phyloP scores from a whole-genome alignment of 2,329 filamentous ascomycete genomes.

The Fusarium verrucosum region DNA sequence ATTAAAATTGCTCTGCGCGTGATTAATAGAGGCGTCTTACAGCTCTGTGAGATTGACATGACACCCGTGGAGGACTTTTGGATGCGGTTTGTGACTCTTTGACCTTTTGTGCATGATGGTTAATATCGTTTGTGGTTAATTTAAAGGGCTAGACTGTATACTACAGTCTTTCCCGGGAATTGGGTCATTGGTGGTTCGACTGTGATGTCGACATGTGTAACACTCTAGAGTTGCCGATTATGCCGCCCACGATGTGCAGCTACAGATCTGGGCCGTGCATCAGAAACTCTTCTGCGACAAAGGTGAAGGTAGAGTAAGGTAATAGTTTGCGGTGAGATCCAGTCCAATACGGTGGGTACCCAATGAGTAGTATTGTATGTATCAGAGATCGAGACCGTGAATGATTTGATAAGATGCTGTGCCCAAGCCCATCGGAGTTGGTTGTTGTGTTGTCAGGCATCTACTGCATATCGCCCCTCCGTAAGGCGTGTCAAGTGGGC shows the following conservation, averaged over 20 bases:
- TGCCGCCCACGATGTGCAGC: not conserved
- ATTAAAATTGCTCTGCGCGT: slow-evolving; percentile 6
- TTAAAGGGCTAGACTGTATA: slow-evolving; percentile 6
- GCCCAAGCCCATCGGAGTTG: slow-evolving; percentile 4
- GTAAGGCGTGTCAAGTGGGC: not conserved
- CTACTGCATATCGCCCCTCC: slow-evolving; percentile 13
- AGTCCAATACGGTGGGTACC: slow-evolving; percentile 17
- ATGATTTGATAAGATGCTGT: slow-evolving; percentile 15
- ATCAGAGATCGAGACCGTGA: slow-evolving; percentile 20
- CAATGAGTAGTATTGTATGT: too few species aligned
- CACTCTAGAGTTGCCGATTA: not conserved
- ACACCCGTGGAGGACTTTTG: slow-evolving; percentile 9
- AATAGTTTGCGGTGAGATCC: slow-evolving; percentile 33
- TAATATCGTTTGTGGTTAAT: not conserved
- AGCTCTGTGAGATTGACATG: slow-evolving; percentile 13
- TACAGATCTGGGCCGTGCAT: slow-evolving; percentile 11
- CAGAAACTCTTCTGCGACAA: slow-evolving; percentile 1
- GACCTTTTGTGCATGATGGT: slow-evolving; percentile 16
- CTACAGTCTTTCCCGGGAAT: slow-evolving; percentile 22
- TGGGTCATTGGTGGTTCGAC: slow-evolving; percentile 32
- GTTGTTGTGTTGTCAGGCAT: slow-evolving; percentile 8
- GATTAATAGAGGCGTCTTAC: slow-evolving; percentile 8
- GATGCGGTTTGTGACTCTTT: slow-evolving; percentile 14
- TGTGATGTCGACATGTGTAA: slow-evolving; percentile 18
- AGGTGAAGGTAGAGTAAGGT: not conserved